Evolutionary conservation across 2,329 filamentous ascomycete species (phyloP), one percentile per base, ranked within the genome.

Genomic region (Annulohypoxylon truncatum): DNA sequence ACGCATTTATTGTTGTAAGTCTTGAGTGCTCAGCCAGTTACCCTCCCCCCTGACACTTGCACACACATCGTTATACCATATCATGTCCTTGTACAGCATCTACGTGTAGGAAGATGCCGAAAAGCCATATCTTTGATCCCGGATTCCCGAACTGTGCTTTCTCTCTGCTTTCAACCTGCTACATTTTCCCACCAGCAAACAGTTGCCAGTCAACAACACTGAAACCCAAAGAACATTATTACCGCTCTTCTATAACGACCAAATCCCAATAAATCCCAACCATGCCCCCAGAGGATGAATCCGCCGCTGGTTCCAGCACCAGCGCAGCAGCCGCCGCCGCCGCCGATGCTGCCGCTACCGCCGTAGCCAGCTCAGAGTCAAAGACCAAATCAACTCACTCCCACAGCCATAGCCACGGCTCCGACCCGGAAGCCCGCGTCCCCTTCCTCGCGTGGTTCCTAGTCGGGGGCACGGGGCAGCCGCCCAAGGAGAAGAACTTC

Each of bases 381-480:
- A 51, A 56, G 8, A 31, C 57, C 12, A 35, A 35, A 12, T 12
- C 18, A 15, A 12, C 38, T n/a, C n/a, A n/a, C n/a, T n/a, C n/a
- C 15, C 38, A 10, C 18, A 9, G 38, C 15, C 18, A 12, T 18
- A 15, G 15, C 35, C 35, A 18, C 15, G 12, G 6, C 6, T 9
- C 6, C n/a, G 8, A 2, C n/a, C 9, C 15, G 6, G 38, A 42
- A 40, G n/a, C 35, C 3, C 64, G 51, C 22, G 13, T 69, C 15
- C 57, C 67, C 4, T 35, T 44, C 29, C 12, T 10, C 5, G 28
- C 46, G 51, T 72, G 69, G 67, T 47, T 60, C 4, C 4, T 61
- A 2, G 26, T 33, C 10, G 68, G 68, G 8, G 70, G 70, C 31
- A 52, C 20, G 7, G 66, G 68, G 18, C 53, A 57, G 1, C 67